phyloP scores from a whole-genome alignment of 768 basidiomycete species.

The Mrakia blollopis region DNA sequence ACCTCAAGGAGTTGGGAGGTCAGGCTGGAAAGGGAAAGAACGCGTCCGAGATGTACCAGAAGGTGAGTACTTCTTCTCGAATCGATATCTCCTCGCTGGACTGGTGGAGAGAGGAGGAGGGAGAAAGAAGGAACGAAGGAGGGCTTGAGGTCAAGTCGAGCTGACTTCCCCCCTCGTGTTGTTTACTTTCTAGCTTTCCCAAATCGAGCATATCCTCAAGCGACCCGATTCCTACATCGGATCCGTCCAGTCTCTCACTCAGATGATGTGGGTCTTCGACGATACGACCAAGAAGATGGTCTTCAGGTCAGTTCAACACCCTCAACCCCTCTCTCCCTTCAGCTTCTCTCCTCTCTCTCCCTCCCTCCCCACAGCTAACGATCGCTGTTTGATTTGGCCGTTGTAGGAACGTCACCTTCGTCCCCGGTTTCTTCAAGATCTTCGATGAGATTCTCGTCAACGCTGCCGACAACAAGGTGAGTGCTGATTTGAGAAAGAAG shows the following conservation, averaged over 20 bases:
- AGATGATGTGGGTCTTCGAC: conserved; percentile 92
- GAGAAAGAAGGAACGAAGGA: not conserved
- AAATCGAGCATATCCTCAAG: conserved; percentile 85
- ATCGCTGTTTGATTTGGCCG: not conserved
- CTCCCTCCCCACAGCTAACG: not conserved
- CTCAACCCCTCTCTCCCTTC: not conserved
- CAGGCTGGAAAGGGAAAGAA: conserved; percentile 59
- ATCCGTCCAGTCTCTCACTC: conserved; percentile 80
- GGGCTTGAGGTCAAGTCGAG: not conserved
- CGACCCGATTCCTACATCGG: conserved; percentile 69
- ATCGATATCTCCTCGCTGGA: not conserved
- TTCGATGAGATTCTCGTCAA: conserved; percentile 99
- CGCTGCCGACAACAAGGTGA: conserved; percentile 96
- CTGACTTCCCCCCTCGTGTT: conserved; percentile 12
- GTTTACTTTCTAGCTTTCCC: conserved; percentile 65
- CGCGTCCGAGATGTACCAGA: conserved; percentile 83
- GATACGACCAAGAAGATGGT: conserved; percentile 76
- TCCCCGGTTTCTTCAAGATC: conserved; percentile 98
- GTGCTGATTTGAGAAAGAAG: not conserved
- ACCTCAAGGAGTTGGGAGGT: conserved; percentile 29
- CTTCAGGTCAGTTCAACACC: conserved; percentile 59
- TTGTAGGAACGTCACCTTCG: conserved; percentile 59
- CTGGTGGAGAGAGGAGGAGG: not conserved
- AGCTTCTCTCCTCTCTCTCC: not conserved
- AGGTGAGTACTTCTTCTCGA: conserved; percentile 51